These are phyloP conservation scores for Axilococcus clingmanii DNA, from an alignment of 139 green algal genomes.

Conservation along the genomic window DNA sequence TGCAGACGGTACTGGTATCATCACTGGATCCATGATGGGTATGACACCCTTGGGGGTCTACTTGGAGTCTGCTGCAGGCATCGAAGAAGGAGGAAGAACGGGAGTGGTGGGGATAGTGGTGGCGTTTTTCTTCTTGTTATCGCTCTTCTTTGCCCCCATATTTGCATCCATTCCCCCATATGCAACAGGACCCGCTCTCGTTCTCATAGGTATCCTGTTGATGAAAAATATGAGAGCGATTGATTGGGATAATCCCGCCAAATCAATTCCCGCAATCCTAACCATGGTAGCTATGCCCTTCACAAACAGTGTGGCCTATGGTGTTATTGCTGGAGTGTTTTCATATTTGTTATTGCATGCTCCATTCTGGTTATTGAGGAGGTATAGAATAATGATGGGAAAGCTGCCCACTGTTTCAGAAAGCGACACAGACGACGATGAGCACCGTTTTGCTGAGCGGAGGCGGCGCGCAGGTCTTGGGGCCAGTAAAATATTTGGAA, in stretches of 20 bases:
- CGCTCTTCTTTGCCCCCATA: constrained; percentile 79
- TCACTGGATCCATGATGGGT: constrained; percentile 60
- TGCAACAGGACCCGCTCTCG: constrained; percentile 66
- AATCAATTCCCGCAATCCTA: constrained; percentile 65
- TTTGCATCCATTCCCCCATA: constrained; percentile 75
- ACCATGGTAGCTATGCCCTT: constrained; percentile 71
- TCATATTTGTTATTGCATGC: constrained; percentile 42
- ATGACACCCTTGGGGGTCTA: constrained; percentile 61
- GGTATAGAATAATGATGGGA: neutral
- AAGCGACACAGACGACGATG: constrained; percentile 3
- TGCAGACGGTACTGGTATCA: constrained; percentile 52
- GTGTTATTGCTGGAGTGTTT: constrained; percentile 51
- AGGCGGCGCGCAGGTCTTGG: no score
- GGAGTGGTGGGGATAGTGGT: constrained; percentile 21
- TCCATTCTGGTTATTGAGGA: constrained; percentile 10
- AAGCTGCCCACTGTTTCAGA: neutral
- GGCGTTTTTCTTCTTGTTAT: constrained; percentile 53
- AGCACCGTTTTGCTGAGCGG: neutral
- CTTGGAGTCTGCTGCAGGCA: constrained; percentile 59
- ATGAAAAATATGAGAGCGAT: constrained; percentile 41
- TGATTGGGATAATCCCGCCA: constrained; percentile 38
- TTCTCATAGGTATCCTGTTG: constrained; percentile 53
- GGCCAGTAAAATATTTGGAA: no score
- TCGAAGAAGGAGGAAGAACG: constrained; percentile 66
- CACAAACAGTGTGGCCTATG: constrained; percentile 48